Percentiles rank a stretch among this genome's conserved stretches.
Conservation (phyloP, 164 flowering plant genomes). For the Vitis rotundifolia region DNA sequence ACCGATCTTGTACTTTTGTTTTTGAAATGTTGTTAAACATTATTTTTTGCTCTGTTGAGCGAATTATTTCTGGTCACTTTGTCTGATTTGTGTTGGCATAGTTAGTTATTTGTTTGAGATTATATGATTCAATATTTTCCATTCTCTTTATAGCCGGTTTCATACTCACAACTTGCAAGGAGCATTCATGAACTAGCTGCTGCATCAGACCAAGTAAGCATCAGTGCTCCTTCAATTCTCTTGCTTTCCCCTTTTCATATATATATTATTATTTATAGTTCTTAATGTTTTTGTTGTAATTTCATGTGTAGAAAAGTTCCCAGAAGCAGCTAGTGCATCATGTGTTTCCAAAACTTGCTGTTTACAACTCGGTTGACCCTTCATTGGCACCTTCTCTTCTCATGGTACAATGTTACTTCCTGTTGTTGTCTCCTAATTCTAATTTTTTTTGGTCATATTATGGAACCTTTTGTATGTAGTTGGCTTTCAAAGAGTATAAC, state of each 20-base stretch:
- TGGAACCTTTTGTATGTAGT: background rate
- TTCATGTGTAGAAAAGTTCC: constrained; percentile 71
- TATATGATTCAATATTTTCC: background rate
- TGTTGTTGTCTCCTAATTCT: background rate
- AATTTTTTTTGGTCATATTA: background rate
- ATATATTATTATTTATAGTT: background rate
- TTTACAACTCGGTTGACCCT: constrained; percentile 98
- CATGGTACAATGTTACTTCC: constrained; percentile 55
- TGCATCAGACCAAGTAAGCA: constrained; percentile 80
- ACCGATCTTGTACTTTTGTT: no score
- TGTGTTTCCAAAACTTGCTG: constrained; percentile 98
- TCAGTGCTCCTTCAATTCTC: background rate
- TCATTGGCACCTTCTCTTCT: constrained; percentile 98
- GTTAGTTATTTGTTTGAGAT: background rate
- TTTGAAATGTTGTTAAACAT: no score
- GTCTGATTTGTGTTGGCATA: background rate
- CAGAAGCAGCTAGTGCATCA: constrained; percentile 87
- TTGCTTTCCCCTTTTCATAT: background rate
- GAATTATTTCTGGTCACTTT: background rate
- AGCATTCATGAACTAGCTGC: constrained; percentile 98
- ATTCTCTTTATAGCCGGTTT: constrained; percentile 66
- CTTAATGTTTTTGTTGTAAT: background rate
- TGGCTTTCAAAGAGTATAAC: background rate
- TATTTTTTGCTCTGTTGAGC: no score
- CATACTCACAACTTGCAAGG: constrained; percentile 93